Evolutionary conservation across 1,139 yeast genomes (phyloP), one percentile per base, ranked within the genome.

Genomic region (Suhomyces anneliseae): DNA sequence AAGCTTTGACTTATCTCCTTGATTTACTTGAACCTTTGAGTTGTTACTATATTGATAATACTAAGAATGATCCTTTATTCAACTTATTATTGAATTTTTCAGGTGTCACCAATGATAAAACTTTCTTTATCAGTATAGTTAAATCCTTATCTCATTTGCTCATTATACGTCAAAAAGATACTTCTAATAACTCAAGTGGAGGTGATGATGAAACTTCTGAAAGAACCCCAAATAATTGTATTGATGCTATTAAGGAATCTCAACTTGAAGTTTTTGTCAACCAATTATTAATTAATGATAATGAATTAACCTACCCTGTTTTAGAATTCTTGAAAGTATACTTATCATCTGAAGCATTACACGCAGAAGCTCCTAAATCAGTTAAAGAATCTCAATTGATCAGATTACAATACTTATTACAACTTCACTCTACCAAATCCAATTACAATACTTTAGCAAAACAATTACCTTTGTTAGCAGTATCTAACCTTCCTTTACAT

Each of bases 11-110:
- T 49, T 90, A 87, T 62, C 72, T 85, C 27, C 68, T 90, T 46
- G 99, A 93, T 63, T 78, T 92, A 38, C 78, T 89, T 45, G 99
- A 93, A 62, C 85, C 93, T 2, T 79, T 90, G 40, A 84, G 93
- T 7, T 87, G 96, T 44, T 89, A 88, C 64, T 77, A 88, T 56
- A 83, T 90, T 11, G 93, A 95, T 34, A 85, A 84, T 34, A 74
- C 78, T 40, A 78, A 78, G 53, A 80, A 81, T 55, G 92, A 87
- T 62, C 79, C 78, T 9, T 69, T 83, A 48, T 85, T 86, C 62
- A 66, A 77, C 45, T 66, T 74, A 8, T 67, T 86, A 42, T 66
- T 82, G 40, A 60, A 66, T 8, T 69, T 83, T 26, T 72, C 85
- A 42, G 62, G 66, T 27, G 55, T 59, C 27, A 71, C 82, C 8